Base-by-base conservation (phyloP, 108 stramenopile species). In the Nitzschia sp. region DNA sequence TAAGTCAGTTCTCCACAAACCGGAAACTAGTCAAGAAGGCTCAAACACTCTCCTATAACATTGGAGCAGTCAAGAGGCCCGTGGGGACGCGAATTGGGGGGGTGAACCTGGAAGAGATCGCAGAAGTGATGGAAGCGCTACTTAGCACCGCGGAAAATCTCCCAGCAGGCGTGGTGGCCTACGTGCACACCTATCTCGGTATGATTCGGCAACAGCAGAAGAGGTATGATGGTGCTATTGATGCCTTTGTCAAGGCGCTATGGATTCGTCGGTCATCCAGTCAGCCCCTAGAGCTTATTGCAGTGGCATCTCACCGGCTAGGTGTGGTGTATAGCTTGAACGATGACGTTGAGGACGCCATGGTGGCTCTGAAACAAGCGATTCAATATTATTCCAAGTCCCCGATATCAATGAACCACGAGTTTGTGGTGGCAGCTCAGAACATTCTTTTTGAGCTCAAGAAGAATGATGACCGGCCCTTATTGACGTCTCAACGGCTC, bases 191-290 rank as follows among this genome's bases (percentile, higher is more conserved):
- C 1, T 32, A 58, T 32, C 3, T 58, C 30, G 57, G 57, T 1
- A 31, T 58, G 33, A 58, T 58, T 16, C 57, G 32, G 13, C 27
- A 32, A 34, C 57, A 32, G 29, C 31, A 58, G 31, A 29, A 58
- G n/a, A 25, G 57, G 33, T 58, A 29, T 28, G 57, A 34, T 32
- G 17, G 11, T 58, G 57, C 57, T 1, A 58, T 58, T 3, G 57
- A 30, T 1, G 30, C 57, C n/a, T 8, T 58, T 28, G 33, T 58
- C n/a, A 58, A 58, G 3, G 57, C 57, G 13, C 57, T 58, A 4
- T 58, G 57, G 57, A 30, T 58, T 19, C 57, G 57, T 19, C 29
- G 57, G 19, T 58, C 57, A 3, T 28, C 57, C n/a, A n/a, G 32
- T 11, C 57, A 58, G 31, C 1, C 57, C 9, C 17, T 32, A 34